A percentile compares a stretch with the other conserved stretches of the same genome.
Evolutionary conservation across 2,329 filamentous ascomycete genomes (phyloP).

Genomic region (Aspergillus uvarum): DNA sequence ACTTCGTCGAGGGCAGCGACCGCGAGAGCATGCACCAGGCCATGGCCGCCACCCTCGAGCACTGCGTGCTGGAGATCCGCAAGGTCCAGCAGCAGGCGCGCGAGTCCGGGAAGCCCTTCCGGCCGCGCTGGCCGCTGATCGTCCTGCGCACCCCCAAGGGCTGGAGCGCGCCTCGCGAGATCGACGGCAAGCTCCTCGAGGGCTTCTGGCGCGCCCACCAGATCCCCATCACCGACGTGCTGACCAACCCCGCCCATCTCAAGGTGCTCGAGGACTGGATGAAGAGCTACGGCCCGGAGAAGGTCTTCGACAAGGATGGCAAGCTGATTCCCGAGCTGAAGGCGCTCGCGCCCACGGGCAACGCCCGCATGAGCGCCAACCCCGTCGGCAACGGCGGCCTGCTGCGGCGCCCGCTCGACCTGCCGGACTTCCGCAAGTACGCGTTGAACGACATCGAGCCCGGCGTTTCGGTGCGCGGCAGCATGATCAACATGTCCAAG

Average conservation of each 20-base stretch:
- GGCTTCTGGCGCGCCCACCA: slow-evolving; percentile 81
- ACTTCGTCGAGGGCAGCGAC: slow-evolving; percentile 77
- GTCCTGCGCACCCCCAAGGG: slow-evolving; percentile 75
- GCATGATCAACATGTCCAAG: slow-evolving; percentile 68
- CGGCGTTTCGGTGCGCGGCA: slow-evolving; percentile 57
- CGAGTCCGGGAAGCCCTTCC: slow-evolving; percentile 66
- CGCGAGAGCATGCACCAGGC: slow-evolving; percentile 75
- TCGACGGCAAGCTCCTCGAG: slow-evolving; percentile 68
- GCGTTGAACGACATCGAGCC: slow-evolving; percentile 61
- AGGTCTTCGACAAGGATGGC: slow-evolving; percentile 66
- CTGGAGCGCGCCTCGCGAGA: slow-evolving; percentile 72
- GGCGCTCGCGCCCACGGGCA: slow-evolving; percentile 64
- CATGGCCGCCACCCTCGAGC: slow-evolving; percentile 74
- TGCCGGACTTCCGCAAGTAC: slow-evolving; percentile 71
- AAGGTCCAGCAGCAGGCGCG: slow-evolving; percentile 70
- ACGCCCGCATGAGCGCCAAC: slow-evolving; percentile 73
- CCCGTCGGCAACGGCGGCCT: slow-evolving; percentile 71
- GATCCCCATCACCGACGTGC: slow-evolving; percentile 71
- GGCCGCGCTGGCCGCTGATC: slow-evolving; percentile 77
- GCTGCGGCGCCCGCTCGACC: slow-evolving; percentile 63
- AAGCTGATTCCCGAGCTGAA: slow-evolving; percentile 63
- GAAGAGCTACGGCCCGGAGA: slow-evolving; percentile 71
- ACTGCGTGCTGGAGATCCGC: slow-evolving; percentile 68
- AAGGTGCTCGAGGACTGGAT: slow-evolving; percentile 74
- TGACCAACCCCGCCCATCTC: slow-evolving; percentile 64